Conservation (phyloP, 306 rosid species). For the Trifolium subterraneum region DNA sequence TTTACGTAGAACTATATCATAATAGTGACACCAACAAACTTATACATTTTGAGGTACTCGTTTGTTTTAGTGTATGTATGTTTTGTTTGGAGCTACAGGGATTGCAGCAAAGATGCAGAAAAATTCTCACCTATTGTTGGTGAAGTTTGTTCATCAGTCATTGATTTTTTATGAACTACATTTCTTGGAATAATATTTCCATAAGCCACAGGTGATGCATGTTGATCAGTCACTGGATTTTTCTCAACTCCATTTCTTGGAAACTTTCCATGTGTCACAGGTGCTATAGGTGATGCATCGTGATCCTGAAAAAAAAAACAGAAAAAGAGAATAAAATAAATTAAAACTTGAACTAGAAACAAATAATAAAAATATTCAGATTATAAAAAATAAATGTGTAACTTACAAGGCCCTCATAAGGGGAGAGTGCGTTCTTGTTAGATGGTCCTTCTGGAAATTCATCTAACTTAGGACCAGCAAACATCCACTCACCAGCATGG, state of each 20-base stretch:
- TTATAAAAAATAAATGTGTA: too few relatives aligned
- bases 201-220: conserved; percentile 11
- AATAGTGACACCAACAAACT: conserved; percentile 9
- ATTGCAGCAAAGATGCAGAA: not conserved
- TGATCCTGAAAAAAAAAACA: too few relatives aligned
- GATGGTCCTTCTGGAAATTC: too few relatives aligned
- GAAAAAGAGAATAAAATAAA: too few relatives aligned
- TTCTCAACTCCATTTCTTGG: conserved; percentile 36
- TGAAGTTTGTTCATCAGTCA: conserved; percentile 28
- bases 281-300: too few relatives aligned
- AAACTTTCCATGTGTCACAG: conserved; percentile 33
- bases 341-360: not conserved
- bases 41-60: not conserved
- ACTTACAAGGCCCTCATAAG: too few relatives aligned
- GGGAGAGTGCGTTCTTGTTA: too few relatives aligned
- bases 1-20: not conserved
- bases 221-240: not conserved
- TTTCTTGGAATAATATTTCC: conserved; percentile 37
- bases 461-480: too few relatives aligned
- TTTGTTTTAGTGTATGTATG: not conserved
- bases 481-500: too few relatives aligned
- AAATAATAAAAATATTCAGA: too few relatives aligned
- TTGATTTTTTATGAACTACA: conserved; percentile 16
- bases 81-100: not conserved
- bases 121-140: not conserved